phyloP scores from a whole-genome alignment of 176 grass and related monocot species.

The Aegilops longissima region DNA sequence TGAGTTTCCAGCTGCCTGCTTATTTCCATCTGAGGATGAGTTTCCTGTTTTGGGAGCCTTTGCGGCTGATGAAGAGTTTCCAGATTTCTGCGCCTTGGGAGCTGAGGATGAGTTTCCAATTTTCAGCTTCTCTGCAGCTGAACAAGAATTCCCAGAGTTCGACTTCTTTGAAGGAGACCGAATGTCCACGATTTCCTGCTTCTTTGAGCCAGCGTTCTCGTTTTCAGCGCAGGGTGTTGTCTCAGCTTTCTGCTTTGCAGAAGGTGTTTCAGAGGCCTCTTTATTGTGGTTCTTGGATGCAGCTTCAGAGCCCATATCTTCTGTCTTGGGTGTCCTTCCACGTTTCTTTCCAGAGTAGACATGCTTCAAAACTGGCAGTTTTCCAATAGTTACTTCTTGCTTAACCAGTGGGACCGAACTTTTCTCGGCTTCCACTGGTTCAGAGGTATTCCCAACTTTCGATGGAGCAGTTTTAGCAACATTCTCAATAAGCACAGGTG shows the following conservation, averaged over 20 bases:
- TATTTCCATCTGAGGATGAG: not conserved
- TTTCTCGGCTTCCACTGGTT: not conserved
- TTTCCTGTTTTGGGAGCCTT: not conserved
- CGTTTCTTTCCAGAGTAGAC: slow-evolving; percentile 33
- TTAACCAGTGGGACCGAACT: not conserved
- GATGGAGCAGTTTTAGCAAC: slow-evolving; percentile 7
- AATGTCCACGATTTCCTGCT: not conserved
- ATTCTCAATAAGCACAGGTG: not conserved
- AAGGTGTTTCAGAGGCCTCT: not conserved
- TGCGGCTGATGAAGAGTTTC: not conserved
- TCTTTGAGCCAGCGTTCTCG: not conserved
- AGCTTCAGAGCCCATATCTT: not conserved
- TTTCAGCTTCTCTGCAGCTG: not conserved
- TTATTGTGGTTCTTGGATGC: slow-evolving; percentile 19
- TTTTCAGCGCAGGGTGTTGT: not conserved
- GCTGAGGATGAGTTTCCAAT: slow-evolving; percentile 4
- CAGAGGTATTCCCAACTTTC: slow-evolving; percentile 6
- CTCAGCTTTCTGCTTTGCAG: slow-evolving; percentile 23
- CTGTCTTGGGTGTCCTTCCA: slow-evolving; percentile 16
- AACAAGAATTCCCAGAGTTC: not conserved
- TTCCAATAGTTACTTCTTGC: slow-evolving; percentile 31
- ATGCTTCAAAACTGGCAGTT: slow-evolving; percentile 14
- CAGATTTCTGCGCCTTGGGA: slow-evolving; percentile 11
- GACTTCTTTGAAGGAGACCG: not conserved
- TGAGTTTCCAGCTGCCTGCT: not conserved